These are phyloP conservation scores for Podila horticola DNA, from an alignment of 192 early-diverging fungal genomes.

Conservation along the genomic window DNA sequence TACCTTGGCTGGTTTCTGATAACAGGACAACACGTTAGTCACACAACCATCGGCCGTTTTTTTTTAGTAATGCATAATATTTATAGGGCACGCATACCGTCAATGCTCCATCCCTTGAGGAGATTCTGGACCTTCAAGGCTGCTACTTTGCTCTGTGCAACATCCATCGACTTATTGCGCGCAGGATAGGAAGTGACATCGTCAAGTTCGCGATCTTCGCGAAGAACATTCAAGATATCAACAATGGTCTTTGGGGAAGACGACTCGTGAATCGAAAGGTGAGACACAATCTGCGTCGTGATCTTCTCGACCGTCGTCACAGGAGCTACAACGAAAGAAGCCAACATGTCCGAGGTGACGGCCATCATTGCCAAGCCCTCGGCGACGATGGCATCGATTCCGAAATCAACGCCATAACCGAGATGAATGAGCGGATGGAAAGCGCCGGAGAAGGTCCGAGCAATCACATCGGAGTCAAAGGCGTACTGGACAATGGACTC, in stretches of 20 bases:
- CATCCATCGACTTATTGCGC: constrained; percentile 10
- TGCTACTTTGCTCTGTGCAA: constrained; percentile 4
- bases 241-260: constrained; percentile 33
- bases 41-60: no score
- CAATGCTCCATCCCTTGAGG: constrained; percentile 53
- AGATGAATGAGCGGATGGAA: constrained; percentile 72
- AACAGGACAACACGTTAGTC: no score
- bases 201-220: constrained; percentile 41
- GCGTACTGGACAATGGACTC: constrained; percentile 55
- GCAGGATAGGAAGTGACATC: constrained; percentile 11
- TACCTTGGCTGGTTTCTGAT: constrained; percentile 26
- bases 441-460: constrained; percentile 57
- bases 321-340: constrained; percentile 14
- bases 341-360: constrained; percentile 42
- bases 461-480: constrained; percentile 56
- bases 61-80: no score
- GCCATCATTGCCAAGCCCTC: constrained; percentile 63
- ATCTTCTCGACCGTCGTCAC: not conserved
- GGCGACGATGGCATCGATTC: constrained; percentile 59
- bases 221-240: constrained; percentile 44
- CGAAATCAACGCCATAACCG: constrained; percentile 72
- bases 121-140: constrained; percentile 40
- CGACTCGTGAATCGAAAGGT: constrained; percentile 8
- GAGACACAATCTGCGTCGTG: constrained; percentile 19
- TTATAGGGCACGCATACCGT: constrained; percentile 5